phyloP scores from a whole-genome alignment of 129 eudicot genomes.

The Pulicaria dysenterica region DNA sequence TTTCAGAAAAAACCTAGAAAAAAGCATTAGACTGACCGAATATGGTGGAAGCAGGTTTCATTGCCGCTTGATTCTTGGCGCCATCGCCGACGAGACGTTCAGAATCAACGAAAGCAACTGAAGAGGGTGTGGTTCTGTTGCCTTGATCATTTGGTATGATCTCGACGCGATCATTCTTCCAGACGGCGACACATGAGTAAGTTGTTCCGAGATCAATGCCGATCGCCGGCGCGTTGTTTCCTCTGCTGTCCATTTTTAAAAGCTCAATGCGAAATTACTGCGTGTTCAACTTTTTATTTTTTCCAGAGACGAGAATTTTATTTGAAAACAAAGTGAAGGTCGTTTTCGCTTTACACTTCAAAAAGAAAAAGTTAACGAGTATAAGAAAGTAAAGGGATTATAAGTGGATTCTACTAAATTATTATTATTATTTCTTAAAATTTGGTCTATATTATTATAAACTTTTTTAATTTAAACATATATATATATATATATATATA shows the following conservation, averaged over 20 bases:
- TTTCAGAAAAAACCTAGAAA: not conserved
- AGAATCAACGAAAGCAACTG: conserved; percentile 21
- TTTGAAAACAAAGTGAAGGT: too few relatives aligned
- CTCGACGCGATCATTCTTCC: conserved; percentile 16
- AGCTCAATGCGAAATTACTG: not conserved
- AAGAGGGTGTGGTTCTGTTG: conserved; percentile 29
- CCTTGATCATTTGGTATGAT: conserved; percentile 23
- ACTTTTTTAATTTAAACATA: too few relatives aligned
- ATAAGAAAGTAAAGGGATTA: too few relatives aligned
- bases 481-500: too few relatives aligned
- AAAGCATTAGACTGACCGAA: not conserved
- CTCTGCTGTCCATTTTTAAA: not conserved
- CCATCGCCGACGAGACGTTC: conserved; percentile 33
- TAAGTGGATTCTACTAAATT: too few relatives aligned
- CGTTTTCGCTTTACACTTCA: too few relatives aligned
- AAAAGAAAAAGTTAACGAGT: too few relatives aligned
- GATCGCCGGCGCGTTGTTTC: conserved; percentile 13
- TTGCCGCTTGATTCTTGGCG: conserved; percentile 26
- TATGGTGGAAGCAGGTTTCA: conserved; percentile 32
- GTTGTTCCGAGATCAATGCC: conserved; percentile 11
- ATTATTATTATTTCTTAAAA: too few relatives aligned
- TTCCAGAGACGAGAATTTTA: too few relatives aligned
- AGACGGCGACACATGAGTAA: conserved; percentile 3
- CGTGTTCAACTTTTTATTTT: too few relatives aligned
- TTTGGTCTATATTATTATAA: too few relatives aligned